Conservation (phyloP, 768 basidiomycete species). For the Leccinum disarticulatum region DNA sequence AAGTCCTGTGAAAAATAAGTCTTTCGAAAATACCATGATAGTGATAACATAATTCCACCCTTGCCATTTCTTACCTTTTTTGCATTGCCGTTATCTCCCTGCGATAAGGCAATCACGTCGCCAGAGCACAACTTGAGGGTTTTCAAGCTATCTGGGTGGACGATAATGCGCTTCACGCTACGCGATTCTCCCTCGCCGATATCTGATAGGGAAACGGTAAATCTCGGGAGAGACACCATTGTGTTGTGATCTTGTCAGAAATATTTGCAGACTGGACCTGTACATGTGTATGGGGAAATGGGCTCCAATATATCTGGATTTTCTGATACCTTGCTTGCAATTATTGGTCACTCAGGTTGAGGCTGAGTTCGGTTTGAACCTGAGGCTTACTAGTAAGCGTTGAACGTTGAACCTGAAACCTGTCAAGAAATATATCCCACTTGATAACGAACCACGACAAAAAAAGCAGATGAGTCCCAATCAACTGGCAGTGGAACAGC, state of each 20-base stretch:
- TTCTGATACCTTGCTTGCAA: slow-evolving; percentile 1
- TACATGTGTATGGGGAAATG: background rate
- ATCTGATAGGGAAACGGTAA: slow-evolving; percentile 41
- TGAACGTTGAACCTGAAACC: slow-evolving; percentile 1
- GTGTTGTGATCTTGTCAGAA: slow-evolving; percentile 5
- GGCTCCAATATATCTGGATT: background rate
- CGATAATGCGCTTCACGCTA: slow-evolving; percentile 58
- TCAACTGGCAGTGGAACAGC: background rate
- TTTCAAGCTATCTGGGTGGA: slow-evolving; percentile 64
- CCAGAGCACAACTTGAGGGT: slow-evolving; percentile 62
- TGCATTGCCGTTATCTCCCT: slow-evolving; percentile 32
- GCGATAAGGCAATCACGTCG: slow-evolving; percentile 61
- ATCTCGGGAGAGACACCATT: slow-evolving; percentile 29
- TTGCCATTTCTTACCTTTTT: slow-evolving; percentile 36
- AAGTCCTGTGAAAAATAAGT: slow-evolving; percentile 45
- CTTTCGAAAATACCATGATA: slow-evolving; percentile 11
- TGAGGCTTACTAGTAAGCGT: background rate
- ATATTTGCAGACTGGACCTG: slow-evolving; percentile 1
- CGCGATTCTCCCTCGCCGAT: slow-evolving; percentile 42
- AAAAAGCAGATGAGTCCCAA: background rate
- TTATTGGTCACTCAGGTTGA: background rate
- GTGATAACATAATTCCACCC: slow-evolving; percentile 9
- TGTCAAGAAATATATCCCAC: slow-evolving; percentile 7
- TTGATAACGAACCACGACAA: background rate
- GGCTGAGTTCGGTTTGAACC: background rate